phyloP scores from a whole-genome alignment of 805 yeast species.

The Saitoella complicata region DNA sequence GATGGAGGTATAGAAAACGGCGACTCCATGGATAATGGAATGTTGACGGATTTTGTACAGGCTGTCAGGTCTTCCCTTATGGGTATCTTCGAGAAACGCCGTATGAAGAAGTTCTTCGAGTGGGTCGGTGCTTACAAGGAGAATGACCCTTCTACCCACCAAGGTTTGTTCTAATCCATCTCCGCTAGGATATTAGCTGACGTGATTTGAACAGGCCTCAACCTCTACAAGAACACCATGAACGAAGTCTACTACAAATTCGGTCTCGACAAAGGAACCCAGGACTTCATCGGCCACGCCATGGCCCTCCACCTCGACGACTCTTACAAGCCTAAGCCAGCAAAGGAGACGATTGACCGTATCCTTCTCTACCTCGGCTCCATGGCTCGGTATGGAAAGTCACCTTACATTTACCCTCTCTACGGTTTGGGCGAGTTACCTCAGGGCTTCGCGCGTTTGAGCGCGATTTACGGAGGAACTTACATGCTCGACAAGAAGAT shows the following conservation, averaged over 20 bases:
- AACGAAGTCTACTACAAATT: constrained; percentile 76
- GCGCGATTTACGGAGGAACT: constrained; percentile 97
- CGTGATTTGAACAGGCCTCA: constrained; percentile 24
- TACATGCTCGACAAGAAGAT: constrained; percentile 95
- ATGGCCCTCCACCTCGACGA: constrained; percentile 96
- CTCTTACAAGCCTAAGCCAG: constrained; percentile 73
- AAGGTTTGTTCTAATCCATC: constrained; percentile 27
- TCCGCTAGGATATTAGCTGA: not conserved
- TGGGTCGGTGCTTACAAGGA: constrained; percentile 72
- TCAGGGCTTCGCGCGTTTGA: constrained; percentile 92
- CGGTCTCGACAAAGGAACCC: constrained; percentile 83
- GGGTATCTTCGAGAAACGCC: constrained; percentile 91
- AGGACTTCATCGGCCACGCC: constrained; percentile 94
- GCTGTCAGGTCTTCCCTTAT: constrained; percentile 73
- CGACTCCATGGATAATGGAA: too few relatives aligned
- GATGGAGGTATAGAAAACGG: constrained; percentile 37
- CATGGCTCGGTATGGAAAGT: constrained; percentile 87
- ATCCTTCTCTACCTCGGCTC: constrained; percentile 73
- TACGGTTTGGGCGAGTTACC: constrained; percentile 96
- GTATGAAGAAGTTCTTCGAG: constrained; percentile 84
- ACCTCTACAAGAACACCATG: constrained; percentile 79
- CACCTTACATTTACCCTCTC: constrained; percentile 89
- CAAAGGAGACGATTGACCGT: constrained; percentile 80
- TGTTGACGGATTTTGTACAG: too few relatives aligned
- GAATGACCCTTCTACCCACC: constrained; percentile 63